Conservation (phyloP, 495 filamentous ascomycete genomes). For the Penicillium daleae region DNA sequence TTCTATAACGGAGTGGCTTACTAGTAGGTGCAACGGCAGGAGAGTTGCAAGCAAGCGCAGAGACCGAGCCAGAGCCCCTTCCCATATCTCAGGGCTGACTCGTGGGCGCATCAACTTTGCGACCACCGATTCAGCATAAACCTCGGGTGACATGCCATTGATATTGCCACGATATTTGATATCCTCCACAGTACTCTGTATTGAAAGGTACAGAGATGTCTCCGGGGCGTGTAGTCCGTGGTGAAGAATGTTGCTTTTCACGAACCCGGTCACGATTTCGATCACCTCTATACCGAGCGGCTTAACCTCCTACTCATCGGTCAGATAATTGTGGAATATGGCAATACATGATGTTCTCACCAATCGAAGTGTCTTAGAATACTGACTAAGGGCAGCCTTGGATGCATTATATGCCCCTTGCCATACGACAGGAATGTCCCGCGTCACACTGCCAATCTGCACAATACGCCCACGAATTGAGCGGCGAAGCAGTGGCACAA, state of each 20-base stretch:
- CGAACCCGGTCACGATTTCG: conserved; percentile 21
- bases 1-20: background rate
- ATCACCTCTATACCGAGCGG: conserved; percentile 13
- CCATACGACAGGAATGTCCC: conserved; percentile 25
- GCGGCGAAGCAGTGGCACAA: conserved; percentile 43
- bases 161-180: background rate
- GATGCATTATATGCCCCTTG: conserved; percentile 27
- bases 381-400: conserved; percentile 33
- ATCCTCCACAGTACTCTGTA: conserved; percentile 18
- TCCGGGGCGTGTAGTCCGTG: conserved; percentile 17
- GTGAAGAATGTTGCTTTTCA: conserved; percentile 20
- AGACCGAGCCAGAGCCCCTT: background rate
- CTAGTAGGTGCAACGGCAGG: background rate
- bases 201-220: conserved; percentile 13
- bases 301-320: conserved; percentile 5
- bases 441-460: conserved; percentile 31
- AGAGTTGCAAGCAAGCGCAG: background rate
- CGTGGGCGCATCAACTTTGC: background rate
- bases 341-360: conserved; percentile 3
- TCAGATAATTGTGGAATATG: background rate
- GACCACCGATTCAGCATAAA: background rate
- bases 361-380: conserved; percentile 29
- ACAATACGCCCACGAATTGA: conserved; percentile 30
- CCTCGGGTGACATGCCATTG: background rate
- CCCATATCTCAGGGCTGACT: background rate